phyloP scores from a whole-genome alignment of 192 early-diverging fungal genomes.

The Backusella tuberculispora region DNA sequence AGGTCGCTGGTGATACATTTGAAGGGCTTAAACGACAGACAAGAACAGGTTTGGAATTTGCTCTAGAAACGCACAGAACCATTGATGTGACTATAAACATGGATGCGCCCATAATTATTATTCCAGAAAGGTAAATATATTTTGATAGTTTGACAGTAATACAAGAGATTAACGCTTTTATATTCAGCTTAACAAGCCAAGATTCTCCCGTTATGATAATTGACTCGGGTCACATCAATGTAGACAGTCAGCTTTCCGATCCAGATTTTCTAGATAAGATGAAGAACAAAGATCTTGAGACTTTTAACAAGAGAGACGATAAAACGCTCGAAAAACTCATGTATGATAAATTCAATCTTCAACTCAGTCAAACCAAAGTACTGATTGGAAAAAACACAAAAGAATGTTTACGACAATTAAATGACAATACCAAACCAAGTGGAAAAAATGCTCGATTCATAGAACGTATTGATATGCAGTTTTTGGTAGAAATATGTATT shows the following conservation, averaged over 20 bases:
- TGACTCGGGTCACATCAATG: constrained; percentile 80
- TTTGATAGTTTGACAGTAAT: background rate
- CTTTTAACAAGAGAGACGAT: constrained; percentile 59
- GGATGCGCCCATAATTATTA: constrained; percentile 83
- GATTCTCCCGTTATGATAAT: constrained; percentile 67
- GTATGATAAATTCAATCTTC: constrained; percentile 82
- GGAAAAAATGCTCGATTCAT: constrained; percentile 60
- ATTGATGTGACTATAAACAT: constrained; percentile 78
- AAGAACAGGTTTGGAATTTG: constrained; percentile 75
- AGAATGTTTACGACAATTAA: constrained; percentile 27
- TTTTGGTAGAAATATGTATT: constrained; percentile 77
- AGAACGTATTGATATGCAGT: constrained; percentile 70
- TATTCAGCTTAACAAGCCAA: constrained; percentile 44
- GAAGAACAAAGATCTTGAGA: constrained; percentile 60
- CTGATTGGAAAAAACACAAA: constrained; percentile 56
- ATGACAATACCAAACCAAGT: constrained; percentile 35
- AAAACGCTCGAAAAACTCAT: constrained; percentile 65
- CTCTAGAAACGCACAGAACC: constrained; percentile 76
- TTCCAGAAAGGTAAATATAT: constrained; percentile 58
- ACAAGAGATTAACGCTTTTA: background rate
- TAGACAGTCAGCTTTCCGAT: constrained; percentile 74
- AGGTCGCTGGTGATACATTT: constrained; percentile 70
- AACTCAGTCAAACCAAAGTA: constrained; percentile 70
- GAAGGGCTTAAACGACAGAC: constrained; percentile 78
- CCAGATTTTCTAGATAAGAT: constrained; percentile 60